Base-by-base conservation (phyloP, 2,329 filamentous ascomycete genomes). In the Bertia moriformis region DNA sequence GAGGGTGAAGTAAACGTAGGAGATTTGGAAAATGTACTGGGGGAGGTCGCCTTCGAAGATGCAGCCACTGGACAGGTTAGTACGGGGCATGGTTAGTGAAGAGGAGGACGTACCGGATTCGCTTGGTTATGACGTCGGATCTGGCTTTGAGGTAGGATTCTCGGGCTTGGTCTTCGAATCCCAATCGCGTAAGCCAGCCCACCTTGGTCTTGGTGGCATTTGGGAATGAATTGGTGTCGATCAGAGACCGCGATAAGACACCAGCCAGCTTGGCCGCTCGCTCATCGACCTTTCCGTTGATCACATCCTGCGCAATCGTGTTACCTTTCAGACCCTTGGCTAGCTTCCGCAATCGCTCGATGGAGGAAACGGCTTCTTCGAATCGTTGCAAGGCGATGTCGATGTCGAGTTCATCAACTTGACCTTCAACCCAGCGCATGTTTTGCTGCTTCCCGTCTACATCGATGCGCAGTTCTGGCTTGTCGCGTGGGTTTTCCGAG, bases 371-470 rank as follows among this genome's bases (percentile, higher is more conserved):
- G 1, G 79, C 76, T 20, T 71, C 67, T 43, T 82, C 76, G 45
- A 83, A 83, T 18, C 67, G 66, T 47, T 84, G 78, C 22, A 84
- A 60, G 0, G 80, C 79, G 45, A 84, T 82, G 45, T 80, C 72
- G 43, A 84, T 83, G 47, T 84, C 80, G 3, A 85, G 63, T 40
- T 80, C 75, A 50, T 85, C 80, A 18, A 85, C 68, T 49, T 84
- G 78, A 19, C 66, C 67, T 47, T 85, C 80, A 0, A 84, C 73
- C 74, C 74, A 82, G 38, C 78, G 71, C 22, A 84, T 65, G 49
- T 76, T 82, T 48, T 83, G 74, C 49, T 82, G 78, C 45, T 81
- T 80, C 4, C 80, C 80, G 47, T 84, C 80, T 4, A 81, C 73
- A 45, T 84, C 80, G 40, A 84, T 73, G 22, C 83, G 67, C 40